Evolutionary conservation across 305 asterid species (phyloP).

Genomic region (Stenogyne calaminthoides): DNA sequence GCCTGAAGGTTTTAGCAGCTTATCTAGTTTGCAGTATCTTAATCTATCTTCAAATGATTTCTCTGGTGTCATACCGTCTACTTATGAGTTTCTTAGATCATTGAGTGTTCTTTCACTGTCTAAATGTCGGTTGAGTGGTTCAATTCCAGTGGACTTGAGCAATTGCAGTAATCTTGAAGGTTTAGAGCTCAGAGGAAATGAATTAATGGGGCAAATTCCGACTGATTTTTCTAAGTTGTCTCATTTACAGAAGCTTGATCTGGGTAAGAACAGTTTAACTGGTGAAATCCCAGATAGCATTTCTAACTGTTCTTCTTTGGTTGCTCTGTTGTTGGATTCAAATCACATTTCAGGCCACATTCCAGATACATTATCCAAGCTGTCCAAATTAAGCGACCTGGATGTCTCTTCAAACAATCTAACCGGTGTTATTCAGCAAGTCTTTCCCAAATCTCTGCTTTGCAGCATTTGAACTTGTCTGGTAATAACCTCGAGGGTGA

Average conservation of each 20-base stretch:
- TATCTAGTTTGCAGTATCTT: conserved; percentile 62
- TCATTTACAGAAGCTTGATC: conserved; percentile 60
- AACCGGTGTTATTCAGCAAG: conserved; percentile 54
- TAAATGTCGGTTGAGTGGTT: conserved; percentile 50
- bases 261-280: conserved; percentile 57
- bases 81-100: conserved; percentile 65
- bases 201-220: conserved; percentile 54
- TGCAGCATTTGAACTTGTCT: conserved; percentile 59
- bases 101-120: conserved; percentile 59
- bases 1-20: conserved; percentile 90
- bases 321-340: conserved; percentile 50
- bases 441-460: conserved; percentile 46
- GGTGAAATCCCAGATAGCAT: conserved; percentile 60
- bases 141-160: conserved; percentile 62
- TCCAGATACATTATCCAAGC: conserved; percentile 52
- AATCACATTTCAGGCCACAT: conserved; percentile 65
- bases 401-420: conserved; percentile 63
- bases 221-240: conserved; percentile 52
- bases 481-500: conserved; percentile 64
- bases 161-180: conserved; percentile 62
- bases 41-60: conserved; percentile 70
- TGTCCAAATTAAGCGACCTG: conserved; percentile 45
- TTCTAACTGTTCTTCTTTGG: conserved; percentile 61
- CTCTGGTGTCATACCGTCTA: conserved; percentile 59
- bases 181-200: conserved; percentile 54